Evolutionary conservation across 1,284 basidiomycete species (phyloP), one percentile per base, ranked within the genome.

Genomic region (Puccinia novopanici): DNA sequence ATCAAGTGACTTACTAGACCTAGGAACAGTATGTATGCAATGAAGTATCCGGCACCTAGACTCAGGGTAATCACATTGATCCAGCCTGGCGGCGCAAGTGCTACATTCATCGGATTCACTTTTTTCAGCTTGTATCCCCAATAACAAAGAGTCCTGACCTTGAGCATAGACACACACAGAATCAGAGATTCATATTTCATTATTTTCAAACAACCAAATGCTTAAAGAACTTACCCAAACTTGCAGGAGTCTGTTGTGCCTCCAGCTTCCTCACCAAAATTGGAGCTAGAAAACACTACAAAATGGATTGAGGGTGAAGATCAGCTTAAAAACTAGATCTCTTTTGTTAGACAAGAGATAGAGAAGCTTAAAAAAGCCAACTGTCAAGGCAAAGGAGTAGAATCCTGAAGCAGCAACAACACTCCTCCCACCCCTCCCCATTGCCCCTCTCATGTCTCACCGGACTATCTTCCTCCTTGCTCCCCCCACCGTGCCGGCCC

Each of bases 181-280:
- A 15, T 52, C 3, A 70, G n/a, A 30, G 19, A 34, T 34, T 34
- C 34, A 34, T 34, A 4, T 4, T 1, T 34, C 34, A 1, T 34
- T 4, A 34, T 34, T 34, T 73, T n/a, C 6, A 45, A 34, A 17
- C 27, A 27, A 63, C 3, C n/a, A 45, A 19, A 52, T 0, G 59
- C 55, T n/a, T 57, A 42, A 17, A 0, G 13, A 50, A 54, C 70
- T 59, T 45, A 80, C 78, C 78, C 78, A 80, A 42, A 80, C 55
- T 50, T 80, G 78, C 34, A 73, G 80, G 94, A 90, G 86, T 96
- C 93, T 2, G 94, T 94, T 0, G 93, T 92, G 73, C 93, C 93
- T 84, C 94, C 92, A 48, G 93, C 94, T 89, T 95, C 94, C 87
- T 96, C 94, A 87, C 94, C 94, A 86, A 95, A 96, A 87, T 96